Percentiles rank a stretch among this genome's conserved stretches.
phyloP scores from a whole-genome alignment of 1,284 basidiomycete genomes.

The Leccinum pachyderme region DNA sequence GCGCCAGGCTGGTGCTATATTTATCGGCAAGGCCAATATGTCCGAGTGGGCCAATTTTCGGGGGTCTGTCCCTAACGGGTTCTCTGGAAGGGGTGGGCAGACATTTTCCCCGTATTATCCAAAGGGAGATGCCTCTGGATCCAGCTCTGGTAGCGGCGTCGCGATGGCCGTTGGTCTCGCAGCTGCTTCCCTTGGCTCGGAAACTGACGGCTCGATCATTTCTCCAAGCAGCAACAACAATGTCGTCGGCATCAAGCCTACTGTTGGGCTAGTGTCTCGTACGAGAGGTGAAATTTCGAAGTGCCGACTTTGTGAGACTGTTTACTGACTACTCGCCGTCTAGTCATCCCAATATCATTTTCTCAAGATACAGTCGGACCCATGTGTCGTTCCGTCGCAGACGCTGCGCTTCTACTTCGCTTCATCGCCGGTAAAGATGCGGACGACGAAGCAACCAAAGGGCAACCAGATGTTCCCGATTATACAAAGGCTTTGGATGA shows the following conservation, averaged over 20 bases:
- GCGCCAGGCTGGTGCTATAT: slow-evolving; percentile 51
- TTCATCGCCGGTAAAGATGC: slow-evolving; percentile 46
- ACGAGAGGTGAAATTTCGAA: slow-evolving; percentile 37
- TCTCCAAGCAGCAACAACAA: slow-evolving; percentile 43
- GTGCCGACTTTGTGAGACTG: neutral
- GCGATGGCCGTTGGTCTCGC: slow-evolving; percentile 49
- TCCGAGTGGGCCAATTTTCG: slow-evolving; percentile 53
- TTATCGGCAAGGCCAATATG: slow-evolving; percentile 51
- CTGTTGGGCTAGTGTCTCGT: slow-evolving; percentile 49
- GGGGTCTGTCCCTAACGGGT: slow-evolving; percentile 46
- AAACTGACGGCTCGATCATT: slow-evolving; percentile 52
- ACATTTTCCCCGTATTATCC: slow-evolving; percentile 49
- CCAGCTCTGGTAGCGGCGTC: slow-evolving; percentile 52
- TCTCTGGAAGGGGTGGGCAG: slow-evolving; percentile 52
- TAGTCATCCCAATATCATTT: slow-evolving; percentile 50
- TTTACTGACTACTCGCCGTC: neutral
- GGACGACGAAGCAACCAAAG: slow-evolving; percentile 44
- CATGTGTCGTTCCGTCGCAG: slow-evolving; percentile 46
- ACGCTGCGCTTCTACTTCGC: slow-evolving; percentile 43
- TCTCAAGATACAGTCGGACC: slow-evolving; percentile 53
- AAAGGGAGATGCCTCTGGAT: slow-evolving; percentile 48
- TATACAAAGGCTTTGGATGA: slow-evolving; percentile 38
- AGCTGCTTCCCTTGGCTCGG: slow-evolving; percentile 48
- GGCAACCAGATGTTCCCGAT: slow-evolving; percentile 42
- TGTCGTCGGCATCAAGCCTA: slow-evolving; percentile 53